Base-by-base conservation (phyloP, 805 yeast genomes). In the Ogataea trehaloabstinens region DNA sequence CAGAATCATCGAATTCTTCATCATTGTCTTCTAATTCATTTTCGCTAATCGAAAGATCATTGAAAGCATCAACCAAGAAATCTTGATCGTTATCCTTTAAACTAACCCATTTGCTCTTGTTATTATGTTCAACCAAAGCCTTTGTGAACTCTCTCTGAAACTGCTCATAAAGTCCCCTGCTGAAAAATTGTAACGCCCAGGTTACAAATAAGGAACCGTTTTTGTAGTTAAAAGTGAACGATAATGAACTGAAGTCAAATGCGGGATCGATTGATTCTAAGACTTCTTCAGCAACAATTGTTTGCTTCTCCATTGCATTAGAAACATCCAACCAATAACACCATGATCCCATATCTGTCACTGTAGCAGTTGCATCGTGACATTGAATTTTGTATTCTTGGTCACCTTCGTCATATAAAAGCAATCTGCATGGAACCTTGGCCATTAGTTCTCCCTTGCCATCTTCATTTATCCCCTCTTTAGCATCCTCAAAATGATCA, bases 171-270 rank as follows among this genome's bases (percentile, higher is more conserved):
- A 55, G 56, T 1, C 63, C 62, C 7, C 61, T 53, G 28, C 60
- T 56, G 1, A 46, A 45, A 52, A 88, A 86, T 49, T 71, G 76
- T 27, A 85, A 50, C 48, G 85, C 67, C 73, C 83, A 85, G 1
- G 95, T 81, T 19, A 70, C 64, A 0, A 80, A 73, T 1, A 57
- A 51, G 2, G 60, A 57, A 5, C 58, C 70, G 4, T 63, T 49
- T 19, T 61, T 64, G 45, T 75, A 70, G 56, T 85, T 83, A 71
- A 86, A 88, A 11, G 83, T 72, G 48, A 88, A 83, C 1, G 85
- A 71, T 11, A 59, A 47, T 22, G 72, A 57, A 10, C 73, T 78
- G 44, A 67, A 71, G 53, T 81, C 78, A 55, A 85, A 81, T n/a
- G 74, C 68, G 2, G 93, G 87, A 52, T 74, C 80, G 61, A 87